Conservation (phyloP, 441 rosid species). For the Euphorbia neoarborescens region DNA sequence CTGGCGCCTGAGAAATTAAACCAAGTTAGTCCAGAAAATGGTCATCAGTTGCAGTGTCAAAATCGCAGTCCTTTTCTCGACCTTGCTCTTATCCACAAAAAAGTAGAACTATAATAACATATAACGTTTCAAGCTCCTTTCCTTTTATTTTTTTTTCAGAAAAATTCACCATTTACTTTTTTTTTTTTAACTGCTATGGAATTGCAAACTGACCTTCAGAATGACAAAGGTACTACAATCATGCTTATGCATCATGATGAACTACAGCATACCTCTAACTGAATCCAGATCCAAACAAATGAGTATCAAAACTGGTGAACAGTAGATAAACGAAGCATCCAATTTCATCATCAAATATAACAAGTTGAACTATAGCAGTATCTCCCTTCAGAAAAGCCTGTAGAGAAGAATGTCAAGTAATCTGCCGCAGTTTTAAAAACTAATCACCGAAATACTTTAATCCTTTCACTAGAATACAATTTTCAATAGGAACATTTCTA, state of each 20-base stretch:
- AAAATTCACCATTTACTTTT: conserved; percentile 18
- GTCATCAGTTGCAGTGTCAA: conserved; percentile 10
- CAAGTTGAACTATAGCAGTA: conserved; percentile 60
- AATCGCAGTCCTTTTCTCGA: conserved; percentile 17
- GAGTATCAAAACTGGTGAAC: conserved; percentile 70
- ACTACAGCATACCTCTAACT: conserved; percentile 74
- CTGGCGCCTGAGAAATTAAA: conserved; percentile 62
- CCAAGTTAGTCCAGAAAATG: conserved; percentile 40
- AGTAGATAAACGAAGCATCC: conserved; percentile 54
- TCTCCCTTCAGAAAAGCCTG: conserved; percentile 85
- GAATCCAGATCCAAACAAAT: conserved; percentile 75
- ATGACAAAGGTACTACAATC: conserved; percentile 40
- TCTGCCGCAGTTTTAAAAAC: conserved; percentile 55
- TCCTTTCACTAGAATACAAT: conserved; percentile 25
- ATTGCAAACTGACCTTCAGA: conserved; percentile 55
- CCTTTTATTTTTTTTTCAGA: conserved; percentile 4
- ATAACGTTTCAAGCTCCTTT: conserved; percentile 19
- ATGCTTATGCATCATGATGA: conserved; percentile 45
- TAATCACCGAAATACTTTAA: conserved; percentile 35
- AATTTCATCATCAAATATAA: conserved; percentile 65
- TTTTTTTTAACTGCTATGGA: conserved; percentile 29
- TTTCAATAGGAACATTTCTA: conserved; percentile 11
- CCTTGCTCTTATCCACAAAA: conserved; percentile 34
- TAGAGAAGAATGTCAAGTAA: conserved; percentile 66
- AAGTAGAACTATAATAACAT: conserved; percentile 23